Evolutionary conservation across 208 protist species (phyloP).

Genomic region (Leishmania lainsoni): DNA sequence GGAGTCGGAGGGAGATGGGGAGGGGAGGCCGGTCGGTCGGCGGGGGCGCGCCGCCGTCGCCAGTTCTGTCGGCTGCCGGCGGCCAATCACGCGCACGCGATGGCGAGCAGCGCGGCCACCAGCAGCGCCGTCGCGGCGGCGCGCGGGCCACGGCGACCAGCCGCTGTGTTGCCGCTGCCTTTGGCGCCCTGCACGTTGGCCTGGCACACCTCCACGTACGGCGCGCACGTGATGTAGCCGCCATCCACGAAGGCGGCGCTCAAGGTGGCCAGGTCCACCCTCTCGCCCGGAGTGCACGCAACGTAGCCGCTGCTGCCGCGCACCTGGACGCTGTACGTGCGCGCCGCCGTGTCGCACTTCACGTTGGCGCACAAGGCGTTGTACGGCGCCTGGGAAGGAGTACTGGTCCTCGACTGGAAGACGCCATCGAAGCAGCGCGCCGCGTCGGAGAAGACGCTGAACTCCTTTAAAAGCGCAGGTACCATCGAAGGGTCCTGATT

Average conservation of each 20-base stretch:
- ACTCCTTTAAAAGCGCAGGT: not conserved
- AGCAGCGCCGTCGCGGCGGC: too few species aligned
- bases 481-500: not conserved
- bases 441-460: slow-evolving; percentile 3
- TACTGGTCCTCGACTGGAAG: not conserved
- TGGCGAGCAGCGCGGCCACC: too few species aligned
- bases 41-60: too few species aligned
- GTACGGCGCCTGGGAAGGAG: not conserved
- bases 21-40: too few species aligned
- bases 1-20: too few species aligned
- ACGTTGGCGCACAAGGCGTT: slow-evolving; percentile 7
- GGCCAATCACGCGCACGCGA: too few species aligned
- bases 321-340: slow-evolving; percentile 1
- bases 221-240: not conserved
- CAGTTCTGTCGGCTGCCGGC: too few species aligned
- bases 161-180: not conserved
- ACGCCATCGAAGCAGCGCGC: slow-evolving; percentile 6
- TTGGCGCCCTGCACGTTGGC: not conserved
- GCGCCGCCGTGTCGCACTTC: not conserved
- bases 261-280: not conserved
- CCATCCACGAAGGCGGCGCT: not conserved
- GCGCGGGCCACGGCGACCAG: not conserved
- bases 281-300: not conserved
- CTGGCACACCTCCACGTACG: slow-evolving; percentile 8
- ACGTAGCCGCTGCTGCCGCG: not conserved